Base-by-base conservation (phyloP, 2,329 filamentous ascomycete genomes). In the Botryotinia convoluta region DNA sequence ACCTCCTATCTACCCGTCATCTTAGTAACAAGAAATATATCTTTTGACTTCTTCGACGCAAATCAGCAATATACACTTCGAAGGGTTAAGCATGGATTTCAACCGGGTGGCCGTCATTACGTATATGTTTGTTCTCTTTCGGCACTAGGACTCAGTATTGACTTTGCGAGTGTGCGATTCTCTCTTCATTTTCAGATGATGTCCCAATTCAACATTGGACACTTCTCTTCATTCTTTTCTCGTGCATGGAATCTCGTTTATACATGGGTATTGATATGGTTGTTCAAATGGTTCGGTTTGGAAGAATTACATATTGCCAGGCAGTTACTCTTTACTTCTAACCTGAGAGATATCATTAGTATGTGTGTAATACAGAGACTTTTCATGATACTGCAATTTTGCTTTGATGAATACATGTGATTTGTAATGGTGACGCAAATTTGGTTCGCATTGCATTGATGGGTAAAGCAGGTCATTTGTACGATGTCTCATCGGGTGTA, bases 141-240 rank as follows among this genome's bases (percentile, higher is more conserved):
- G n/a, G 29, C 59, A 71, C 26, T 35, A 29, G 44, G 69, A 32
- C 42, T 64, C 60, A 57, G 60, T 20, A 65, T 71, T 71, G 26
- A n/a, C 69, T 64, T 44, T 71, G 42, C 45, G 26, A 32, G 60
- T 51, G n/a, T 45, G 42, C 26, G n/a, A 44, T 42, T 51, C 60
- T 29, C 48, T 29, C 26, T 54, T 51, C 26, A 32, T n/a, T 20
- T 35, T 18, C n/a, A 29, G 14, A 57, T 57, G 20, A 45, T 8
- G 69, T 65, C 60, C 26, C 39, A 71, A 71, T 71, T 54, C 69
- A 71, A 71, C 69, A 71, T 71, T 35, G 3, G 45, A 57, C 26
- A 44, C 61, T 63, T n/a, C 29, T 37, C 20, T n/a, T n/a, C 22
- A 26, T 57, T 69, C 65, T 57, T 32, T 69, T 18, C 10, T 62